Conservation (phyloP, 164 flowering plant species). For the Tetrastigma voinierianum region DNA sequence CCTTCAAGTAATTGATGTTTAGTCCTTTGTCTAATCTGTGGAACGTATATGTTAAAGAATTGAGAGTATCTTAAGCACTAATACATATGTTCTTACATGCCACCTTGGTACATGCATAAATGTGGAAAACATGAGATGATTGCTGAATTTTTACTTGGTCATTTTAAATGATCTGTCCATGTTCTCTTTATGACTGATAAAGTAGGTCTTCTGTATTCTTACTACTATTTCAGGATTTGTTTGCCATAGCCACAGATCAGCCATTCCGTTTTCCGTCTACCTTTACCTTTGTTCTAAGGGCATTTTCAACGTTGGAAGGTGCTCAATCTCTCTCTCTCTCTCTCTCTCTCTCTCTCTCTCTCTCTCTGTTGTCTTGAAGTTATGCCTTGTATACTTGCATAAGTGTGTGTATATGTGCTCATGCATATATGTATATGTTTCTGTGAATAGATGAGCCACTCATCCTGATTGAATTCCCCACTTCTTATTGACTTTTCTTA, state of each 20-base stretch:
- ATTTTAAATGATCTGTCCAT: neutral
- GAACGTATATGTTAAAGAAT: too few species aligned
- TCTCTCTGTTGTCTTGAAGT: too few species aligned
- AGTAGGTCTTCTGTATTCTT: neutral
- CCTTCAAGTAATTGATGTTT: too few species aligned
- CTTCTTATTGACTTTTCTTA: constrained; percentile 13
- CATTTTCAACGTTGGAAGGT: constrained; percentile 99
- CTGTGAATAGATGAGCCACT: too few species aligned
- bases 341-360: neutral
- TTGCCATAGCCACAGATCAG: constrained; percentile 93
- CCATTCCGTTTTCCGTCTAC: constrained; percentile 96
- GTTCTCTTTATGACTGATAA: neutral
- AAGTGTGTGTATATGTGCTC: too few species aligned
- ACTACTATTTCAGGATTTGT: constrained; percentile 66
- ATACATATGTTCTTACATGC: too few species aligned
- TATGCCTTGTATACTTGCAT: too few species aligned
- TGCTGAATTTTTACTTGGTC: neutral
- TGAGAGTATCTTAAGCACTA: too few species aligned
- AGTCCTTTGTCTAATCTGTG: too few species aligned
- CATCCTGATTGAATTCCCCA: too few species aligned
- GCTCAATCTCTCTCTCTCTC: constrained; percentile 21
- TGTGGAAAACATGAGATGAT: neutral
- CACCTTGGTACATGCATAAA: too few species aligned
- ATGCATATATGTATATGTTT: too few species aligned
- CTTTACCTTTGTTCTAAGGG: constrained; percentile 83